A percentile compares a stretch with the other conserved stretches of the same genome.
phyloP scores from a whole-genome alignment of 306 rosid species.

The Rosa chinensis region DNA sequence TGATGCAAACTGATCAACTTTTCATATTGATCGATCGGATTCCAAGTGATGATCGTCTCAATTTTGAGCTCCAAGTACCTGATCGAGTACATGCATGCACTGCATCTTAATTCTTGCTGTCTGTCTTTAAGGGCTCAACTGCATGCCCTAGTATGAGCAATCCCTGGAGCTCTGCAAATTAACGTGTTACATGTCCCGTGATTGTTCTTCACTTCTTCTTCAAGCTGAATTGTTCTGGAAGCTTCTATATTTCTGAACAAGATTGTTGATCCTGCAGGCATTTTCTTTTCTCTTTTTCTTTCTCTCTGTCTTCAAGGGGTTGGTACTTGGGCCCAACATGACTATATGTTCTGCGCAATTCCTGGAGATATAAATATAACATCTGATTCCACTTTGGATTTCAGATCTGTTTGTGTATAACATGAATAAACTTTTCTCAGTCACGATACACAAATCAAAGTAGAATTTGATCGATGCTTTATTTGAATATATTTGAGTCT shows the following conservation, averaged over 20 bases:
- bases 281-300: not conserved
- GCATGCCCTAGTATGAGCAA: not conserved
- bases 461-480: not conserved
- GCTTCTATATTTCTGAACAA: not conserved
- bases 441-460: not conserved
- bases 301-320: not conserved
- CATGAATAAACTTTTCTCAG: not conserved
- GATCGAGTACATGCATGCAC: not conserved
- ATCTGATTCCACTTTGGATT: not conserved
- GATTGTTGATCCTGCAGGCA: not conserved
- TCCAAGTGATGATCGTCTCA: not conserved
- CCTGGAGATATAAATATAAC: not conserved
- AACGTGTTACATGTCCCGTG: not conserved
- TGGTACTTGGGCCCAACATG: not conserved
- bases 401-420: not conserved
- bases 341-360: not conserved
- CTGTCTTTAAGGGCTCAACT: slow-evolving; percentile 5
- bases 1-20: not conserved
- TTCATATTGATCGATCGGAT: not conserved
- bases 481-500: not conserved
- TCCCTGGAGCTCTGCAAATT: not conserved
- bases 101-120: not conserved
- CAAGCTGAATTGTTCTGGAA: not conserved
- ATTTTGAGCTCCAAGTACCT: not conserved
- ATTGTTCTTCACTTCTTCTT: not conserved